These are phyloP conservation scores for Penicillium cataractarum DNA, from an alignment of 495 filamentous ascomycete genomes.

Conservation along the genomic window DNA sequence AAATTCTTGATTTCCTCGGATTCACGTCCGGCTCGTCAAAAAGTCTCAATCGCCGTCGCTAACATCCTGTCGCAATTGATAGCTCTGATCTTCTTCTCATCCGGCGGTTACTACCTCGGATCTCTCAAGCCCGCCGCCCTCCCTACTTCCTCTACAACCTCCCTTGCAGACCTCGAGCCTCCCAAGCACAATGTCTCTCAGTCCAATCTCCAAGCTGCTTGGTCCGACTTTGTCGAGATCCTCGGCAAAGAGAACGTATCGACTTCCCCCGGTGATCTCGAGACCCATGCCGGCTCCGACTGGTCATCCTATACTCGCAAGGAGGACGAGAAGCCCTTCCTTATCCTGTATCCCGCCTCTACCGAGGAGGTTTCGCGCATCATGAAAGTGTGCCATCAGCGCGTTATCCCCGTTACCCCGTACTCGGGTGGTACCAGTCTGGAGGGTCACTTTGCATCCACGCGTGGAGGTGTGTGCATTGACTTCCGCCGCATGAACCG, in stretches of 20 bases:
- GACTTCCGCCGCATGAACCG: slow-evolving; percentile 68
- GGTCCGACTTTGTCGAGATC: slow-evolving; percentile 86
- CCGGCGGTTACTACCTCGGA: slow-evolving; percentile 73
- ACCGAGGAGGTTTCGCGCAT: slow-evolving; percentile 61
- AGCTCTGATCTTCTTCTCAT: slow-evolving; percentile 63
- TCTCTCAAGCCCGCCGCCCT: slow-evolving; percentile 59
- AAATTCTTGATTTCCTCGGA: background rate
- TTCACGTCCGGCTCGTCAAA: background rate
- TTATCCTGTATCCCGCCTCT: slow-evolving; percentile 54
- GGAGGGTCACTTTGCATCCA: slow-evolving; percentile 65
- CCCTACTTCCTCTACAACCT: slow-evolving; percentile 71
- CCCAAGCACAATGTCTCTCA: slow-evolving; percentile 72
- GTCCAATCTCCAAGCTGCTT: slow-evolving; percentile 86
- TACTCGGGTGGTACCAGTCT: slow-evolving; percentile 67
- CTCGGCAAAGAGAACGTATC: slow-evolving; percentile 86
- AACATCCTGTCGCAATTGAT: background rate
- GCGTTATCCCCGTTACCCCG: slow-evolving; percentile 64
- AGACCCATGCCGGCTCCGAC: slow-evolving; percentile 77
- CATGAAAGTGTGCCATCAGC: slow-evolving; percentile 65
- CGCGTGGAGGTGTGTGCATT: slow-evolving; percentile 63
- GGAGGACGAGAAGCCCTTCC: slow-evolving; percentile 47
- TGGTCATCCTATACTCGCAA: slow-evolving; percentile 80
- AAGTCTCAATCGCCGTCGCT: background rate
- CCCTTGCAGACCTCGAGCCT: slow-evolving; percentile 60
- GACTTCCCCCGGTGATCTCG: slow-evolving; percentile 67